phyloP scores from a whole-genome alignment of 1,284 basidiomycete species.

The Apiotrichum porosum region DNA sequence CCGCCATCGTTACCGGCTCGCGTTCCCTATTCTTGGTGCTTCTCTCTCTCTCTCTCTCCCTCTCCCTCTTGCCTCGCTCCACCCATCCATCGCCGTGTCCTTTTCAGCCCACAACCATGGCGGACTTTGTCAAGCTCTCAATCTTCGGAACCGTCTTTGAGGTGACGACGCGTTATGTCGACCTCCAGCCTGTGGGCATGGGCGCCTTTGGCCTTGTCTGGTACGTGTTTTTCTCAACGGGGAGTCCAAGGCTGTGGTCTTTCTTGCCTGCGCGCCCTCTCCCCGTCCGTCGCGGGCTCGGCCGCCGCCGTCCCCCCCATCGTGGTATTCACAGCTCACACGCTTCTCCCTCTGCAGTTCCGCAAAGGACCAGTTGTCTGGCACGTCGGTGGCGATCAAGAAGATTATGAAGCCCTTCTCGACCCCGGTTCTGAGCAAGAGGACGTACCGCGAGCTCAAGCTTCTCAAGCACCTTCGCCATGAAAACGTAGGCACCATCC shows the following conservation, averaged over 20 bases:
- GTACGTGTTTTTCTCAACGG: slow-evolving; percentile 53
- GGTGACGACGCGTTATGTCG: slow-evolving; percentile 97
- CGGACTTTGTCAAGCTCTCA: slow-evolving; percentile 88
- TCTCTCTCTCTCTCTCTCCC: neutral
- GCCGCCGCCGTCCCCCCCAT: too few relatives aligned
- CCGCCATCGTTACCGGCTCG: too few relatives aligned
- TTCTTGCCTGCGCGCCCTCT: too few relatives aligned
- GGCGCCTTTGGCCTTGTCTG: slow-evolving; percentile 96
- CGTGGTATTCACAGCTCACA: slow-evolving; percentile 1
- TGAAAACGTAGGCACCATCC: slow-evolving; percentile 74
- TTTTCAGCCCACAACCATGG: slow-evolving; percentile 36
- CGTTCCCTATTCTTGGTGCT: too few relatives aligned
- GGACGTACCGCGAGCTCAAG: slow-evolving; percentile 97
- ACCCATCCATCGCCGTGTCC: neutral
- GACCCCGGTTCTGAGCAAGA: slow-evolving; percentile 94
- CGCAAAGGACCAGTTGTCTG: slow-evolving; percentile 94
- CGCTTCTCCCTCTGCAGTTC: slow-evolving; percentile 64
- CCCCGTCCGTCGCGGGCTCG: too few relatives aligned
- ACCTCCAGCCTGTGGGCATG: slow-evolving; percentile 99
- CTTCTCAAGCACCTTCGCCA: slow-evolving; percentile 98
- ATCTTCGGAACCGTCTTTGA: slow-evolving; percentile 84
- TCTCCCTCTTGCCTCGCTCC: neutral
- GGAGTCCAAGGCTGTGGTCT: too few relatives aligned
- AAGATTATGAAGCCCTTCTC: slow-evolving; percentile 99
- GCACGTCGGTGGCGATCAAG: slow-evolving; percentile 92